Base-by-base conservation (phyloP, 441 rosid genomes). In the Brassica balearica region DNA sequence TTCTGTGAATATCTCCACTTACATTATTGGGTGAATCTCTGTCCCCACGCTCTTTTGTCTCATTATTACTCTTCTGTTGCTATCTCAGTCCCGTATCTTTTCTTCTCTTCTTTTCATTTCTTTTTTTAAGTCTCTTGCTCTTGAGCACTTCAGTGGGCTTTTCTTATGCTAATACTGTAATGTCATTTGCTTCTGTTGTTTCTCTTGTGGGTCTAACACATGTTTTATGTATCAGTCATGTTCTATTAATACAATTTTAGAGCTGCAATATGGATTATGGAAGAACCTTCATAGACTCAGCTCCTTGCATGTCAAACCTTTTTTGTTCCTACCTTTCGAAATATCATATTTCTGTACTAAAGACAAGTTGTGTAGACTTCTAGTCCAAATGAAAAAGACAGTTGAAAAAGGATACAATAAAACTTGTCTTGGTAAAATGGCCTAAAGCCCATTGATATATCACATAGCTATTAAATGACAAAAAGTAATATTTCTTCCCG, bases 21-120 rank as follows among this genome's bases (percentile, higher is more conserved):
- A 6, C 58, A 51, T 51, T 51, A 51, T 68, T 73, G 56, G 78
- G 82, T 69, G 38, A 79, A 61, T 20, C 63, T 59, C 0, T 64
- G 79, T 27, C 76, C 75, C 75, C 79, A 69, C 79, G 66, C 72
- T 65, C 72, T 64, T 74, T 74, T 69, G 79, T 79, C 63, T 79
- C 74, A 74, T 79, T 68, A 69, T 74, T 69, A 69, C 75, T 69
- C 82, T 74, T 74, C 55, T 63, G 75, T 79, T 69, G 65, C 72
- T 74, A 60, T 58, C 76, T 56, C 76, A 69, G 34, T 69, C 65
- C 58, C 74, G 22, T 69, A 8, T 55, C 53, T 41, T 56, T 0
- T 71, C 71, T 10, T 14, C 11, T 59, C 32, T 61, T 61, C 14
- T 17, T 19, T 17, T 59, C 17, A n/a, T 8, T 32, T 7, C n/a